Evolutionary conservation across 2,329 filamentous ascomycete species (phyloP), one percentile per base, ranked within the genome.

Genomic region (Apiospora arundinis): DNA sequence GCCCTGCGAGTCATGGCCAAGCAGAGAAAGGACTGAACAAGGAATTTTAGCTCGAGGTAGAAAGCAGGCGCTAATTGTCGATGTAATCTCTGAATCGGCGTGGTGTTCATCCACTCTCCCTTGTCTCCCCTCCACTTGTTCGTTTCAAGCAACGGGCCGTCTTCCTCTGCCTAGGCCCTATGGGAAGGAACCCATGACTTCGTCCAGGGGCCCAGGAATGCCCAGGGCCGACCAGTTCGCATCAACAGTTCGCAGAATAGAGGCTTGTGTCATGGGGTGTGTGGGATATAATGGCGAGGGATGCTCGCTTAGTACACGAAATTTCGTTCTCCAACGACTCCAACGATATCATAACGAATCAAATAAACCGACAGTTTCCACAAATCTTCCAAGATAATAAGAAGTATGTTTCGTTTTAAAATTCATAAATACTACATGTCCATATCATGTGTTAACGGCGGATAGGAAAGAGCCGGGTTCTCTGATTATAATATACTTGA

Each of bases 61-160:
- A 45, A 40, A 63, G 23, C 37, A 28, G 40, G 18, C 18, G 1
- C 32, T n/a, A 63, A 40, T 63, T 21, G 56, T 63, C 56, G 28
- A 63, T 63, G 56, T 4, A 63, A 63, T 63, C 28, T 63, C 28
- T 40, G 56, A 40, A n/a, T 63, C 32, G 28, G 18, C 2, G 18
- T 40, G 18, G 37, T 32, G 56, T 63, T 63, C 56, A n/a, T 63
- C 56, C 56, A 40, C 56, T 25, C 25, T 40, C 56, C 28, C n/a
- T n/a, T n/a, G n/a, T n/a, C n/a, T n/a, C n/a, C n/a, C n/a, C 56
- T 63, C 56, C 56, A 63, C 56, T 63, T 40, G 56, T 40, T 63
- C 56, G 28, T 63, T 63, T 63, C 56, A 63, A 63, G 56, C 56
- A 63, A 40, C 56, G 56, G 56, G 56, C 56, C 56, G 56, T 63